Evolutionary conservation across 345 rosid species (phyloP), one percentile per base, ranked within the genome.

Genomic region (Draba incana): DNA sequence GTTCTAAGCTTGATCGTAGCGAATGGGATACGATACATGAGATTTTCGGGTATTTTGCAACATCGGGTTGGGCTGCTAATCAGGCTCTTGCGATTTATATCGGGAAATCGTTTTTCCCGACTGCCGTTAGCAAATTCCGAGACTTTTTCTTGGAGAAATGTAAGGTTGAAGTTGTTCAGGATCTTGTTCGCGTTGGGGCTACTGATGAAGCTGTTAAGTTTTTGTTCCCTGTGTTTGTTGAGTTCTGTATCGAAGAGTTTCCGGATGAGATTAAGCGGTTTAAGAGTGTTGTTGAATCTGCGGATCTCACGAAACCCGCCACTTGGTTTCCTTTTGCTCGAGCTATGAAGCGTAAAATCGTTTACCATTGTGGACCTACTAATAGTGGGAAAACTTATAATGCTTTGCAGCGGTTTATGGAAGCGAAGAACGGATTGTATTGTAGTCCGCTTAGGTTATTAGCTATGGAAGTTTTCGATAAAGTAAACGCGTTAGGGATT

Each of bases 391-490:
- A 93, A 74, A 93, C 98, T 23, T 93, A 85, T 65, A 88, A 88
- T 75, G 97, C 97, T 44, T 64, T 92, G 83, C 97, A 92, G 53
- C 69, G 83, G 56, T 92, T 83, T 82, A 90, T 88, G 96, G 97
- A 88, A 77, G 98, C 93, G 59, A 82, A 82, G 72, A 90, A 85
- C 56, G 97, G 92, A 10, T 69, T 92, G 79, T 92, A 92, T 77
- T 92, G 97, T 58, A 90, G 97, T 60, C 98, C 98, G 5, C 83
- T 93, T 47, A 83, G 98, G 87, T 84, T 93, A 7, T 79, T 93
- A 83, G 98, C 97, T 3, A 93, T 93, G 98, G 98, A 93, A 80
- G 98, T 93, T 77, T 93, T 93, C n/a, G 96, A 90, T 79, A 93
- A 90, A 76, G 96, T 93, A 49, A 93, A 93, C 78, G 82, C 87